Base-by-base conservation (phyloP, 345 rosid genomes). In the Eucalyptus polybractea region DNA sequence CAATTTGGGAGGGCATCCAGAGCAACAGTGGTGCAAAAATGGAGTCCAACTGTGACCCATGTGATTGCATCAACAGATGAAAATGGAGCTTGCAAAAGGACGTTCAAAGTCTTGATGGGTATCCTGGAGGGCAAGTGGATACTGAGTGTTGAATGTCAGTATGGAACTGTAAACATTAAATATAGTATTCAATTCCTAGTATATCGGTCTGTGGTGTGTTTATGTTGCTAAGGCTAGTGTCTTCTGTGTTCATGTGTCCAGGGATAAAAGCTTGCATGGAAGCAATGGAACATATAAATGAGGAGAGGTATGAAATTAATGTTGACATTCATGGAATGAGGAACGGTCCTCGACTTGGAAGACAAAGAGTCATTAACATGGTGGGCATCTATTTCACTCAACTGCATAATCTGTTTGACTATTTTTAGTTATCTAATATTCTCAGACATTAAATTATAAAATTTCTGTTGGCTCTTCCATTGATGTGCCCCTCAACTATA, bases 91-190 rank as follows among this genome's bases (percentile, higher is more conserved):
- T 95, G 98, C 95, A 95, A 91, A 94, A 95, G 99, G 90, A 98
- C 99, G 54, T 92, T 96, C 76, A 98, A 98, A 89, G 86, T 95
- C 85, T 90, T 97, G 91, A 96, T 93, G 97, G 99, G 95, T 50
- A 94, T 97, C 92, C 93, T 97, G 93, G 97, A 95, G 94, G 99
- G 99, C 87, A 98, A 95, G 92, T 98, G 99, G 99, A 94, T 97
- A 90, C 92, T 98, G 89, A 95, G 87, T 88, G 88, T 96, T 88
- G 94, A 97, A 40, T 98, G 99, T 96, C 15, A 95, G 99, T 94
- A 58, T 17, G 16, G 69, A 42, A 80, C 5, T 42, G 6, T 50
- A 54, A 27, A 67, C 83, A 25, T 81, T 24, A 40, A 65, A 13
- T 50, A 31, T 40, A 54, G 47, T 76, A 56, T 62, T 27, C 25